Evolutionary conservation across 2,329 filamentous ascomycete genomes (phyloP), one percentile per base, ranked within the genome.

Genomic region (Pseudogymnoascus verrucosus): DNA sequence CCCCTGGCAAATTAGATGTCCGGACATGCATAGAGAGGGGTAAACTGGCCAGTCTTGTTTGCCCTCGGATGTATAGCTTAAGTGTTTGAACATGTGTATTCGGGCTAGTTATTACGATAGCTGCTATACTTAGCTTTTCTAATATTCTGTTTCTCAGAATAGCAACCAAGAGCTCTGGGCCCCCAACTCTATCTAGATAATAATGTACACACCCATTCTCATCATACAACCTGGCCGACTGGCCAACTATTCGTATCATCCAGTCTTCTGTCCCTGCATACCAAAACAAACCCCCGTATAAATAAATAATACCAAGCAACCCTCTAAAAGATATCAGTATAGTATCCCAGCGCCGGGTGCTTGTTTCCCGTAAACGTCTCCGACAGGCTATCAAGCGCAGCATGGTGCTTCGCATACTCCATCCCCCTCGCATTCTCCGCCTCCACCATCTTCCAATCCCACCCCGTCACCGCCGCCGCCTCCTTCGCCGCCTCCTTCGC

Each of bases 361-460:
- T 67, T 67, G 57, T 71, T 72, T 2, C 73, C 73, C 1, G 71
- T 69, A 62, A 74, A 74, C 62, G 71, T 69, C 40, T 67, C 62
- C 19, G 81, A 78, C 23, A 84, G 71, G 2, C 76, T 79, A 61
- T 88, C 85, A 44, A 88, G 73, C 26, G 79, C 80, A 1, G 80
- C 80, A 69, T 88, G 85, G 66, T 85, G 79, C 65, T 76, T 72
- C 0, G 82, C 84, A 66, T 80, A 78, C 68, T 80, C 76, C 75
- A 86, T 78, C 1, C 85, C 85, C 69, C 78, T 79, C 47, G 79
- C 76, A 60, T 85, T 78, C 71, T 83, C 77, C 54, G 75, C 76
- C 74, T 87, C 85, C 3, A 85, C 77, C 54, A 78, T 75, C 68
- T 75, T 78, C 85, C 85, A 88, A 67, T 85, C 80, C 84, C 84